Conservation (phyloP, 768 basidiomycete species). For the Hericium rajendrae region DNA sequence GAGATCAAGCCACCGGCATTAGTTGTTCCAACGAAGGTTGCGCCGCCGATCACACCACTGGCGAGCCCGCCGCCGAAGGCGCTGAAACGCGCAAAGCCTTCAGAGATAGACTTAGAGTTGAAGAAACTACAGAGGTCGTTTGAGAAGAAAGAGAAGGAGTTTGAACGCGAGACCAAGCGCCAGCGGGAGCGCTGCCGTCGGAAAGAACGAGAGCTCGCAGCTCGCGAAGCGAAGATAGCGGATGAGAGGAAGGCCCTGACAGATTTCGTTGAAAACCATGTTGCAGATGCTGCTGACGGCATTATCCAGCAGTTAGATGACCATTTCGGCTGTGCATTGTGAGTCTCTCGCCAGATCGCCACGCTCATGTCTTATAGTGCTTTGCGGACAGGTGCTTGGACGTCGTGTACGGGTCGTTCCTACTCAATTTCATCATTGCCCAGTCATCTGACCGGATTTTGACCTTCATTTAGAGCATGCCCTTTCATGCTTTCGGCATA, state of each 20-base stretch:
- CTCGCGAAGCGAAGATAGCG: not conserved
- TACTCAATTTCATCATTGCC: not conserved
- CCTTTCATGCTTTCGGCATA: conserved; percentile 47
- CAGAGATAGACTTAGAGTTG: no score
- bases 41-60: no score
- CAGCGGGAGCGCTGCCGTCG: not conserved
- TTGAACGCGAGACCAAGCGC: not conserved
- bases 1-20: no score
- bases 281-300: conserved; percentile 8
- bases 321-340: conserved; percentile 54
- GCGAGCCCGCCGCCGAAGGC: no score
- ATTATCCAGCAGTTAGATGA: conserved; percentile 48
- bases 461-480: conserved; percentile 28
- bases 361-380: not conserved
- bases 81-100: no score
- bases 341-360: not conserved
- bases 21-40: no score
- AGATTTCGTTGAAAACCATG: not conserved
- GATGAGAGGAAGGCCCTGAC: not conserved
- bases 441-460: not conserved
- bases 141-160: not conserved
- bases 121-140: not conserved
- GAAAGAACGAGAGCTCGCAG: not conserved
- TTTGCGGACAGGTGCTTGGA: conserved; percentile 47
- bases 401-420: conserved; percentile 30